phyloP scores from a whole-genome alignment of 140 eudicot species.

The Erigeron philadelphicus region DNA sequence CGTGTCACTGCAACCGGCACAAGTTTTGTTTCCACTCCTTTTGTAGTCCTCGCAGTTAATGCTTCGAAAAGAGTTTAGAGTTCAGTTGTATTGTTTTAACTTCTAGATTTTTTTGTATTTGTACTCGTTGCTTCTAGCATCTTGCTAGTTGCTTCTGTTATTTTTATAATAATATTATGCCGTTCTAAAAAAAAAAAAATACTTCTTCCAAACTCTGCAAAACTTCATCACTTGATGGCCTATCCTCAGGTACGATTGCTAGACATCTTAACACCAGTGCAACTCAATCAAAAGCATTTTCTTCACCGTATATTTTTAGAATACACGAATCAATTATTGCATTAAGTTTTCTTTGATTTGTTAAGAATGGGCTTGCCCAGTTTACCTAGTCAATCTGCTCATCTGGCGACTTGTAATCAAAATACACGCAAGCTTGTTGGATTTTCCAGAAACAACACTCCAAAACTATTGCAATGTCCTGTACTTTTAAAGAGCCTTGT shows the following conservation, averaged over 20 bases:
- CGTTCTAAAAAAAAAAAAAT: too few relatives aligned
- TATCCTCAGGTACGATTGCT: background rate
- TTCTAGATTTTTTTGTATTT: too few relatives aligned
- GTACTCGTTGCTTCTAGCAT: too few relatives aligned
- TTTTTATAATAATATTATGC: too few relatives aligned
- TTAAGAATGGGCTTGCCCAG: background rate
- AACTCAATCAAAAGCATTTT: background rate
- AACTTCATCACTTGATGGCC: conserved; percentile 24
- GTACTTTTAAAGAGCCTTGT: background rate
- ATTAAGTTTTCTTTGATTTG: background rate
- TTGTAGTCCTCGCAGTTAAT: too few relatives aligned
- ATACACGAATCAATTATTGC: conserved; percentile 17
- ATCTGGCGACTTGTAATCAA: background rate
- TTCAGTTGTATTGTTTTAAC: too few relatives aligned
- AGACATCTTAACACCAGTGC: conserved; percentile 20
- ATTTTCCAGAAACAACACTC: conserved; percentile 20
- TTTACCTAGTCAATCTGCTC: background rate
- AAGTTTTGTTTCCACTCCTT: too few relatives aligned
- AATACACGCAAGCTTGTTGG: background rate
- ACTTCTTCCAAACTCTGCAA: conserved; percentile 8
- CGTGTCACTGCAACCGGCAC: too few relatives aligned
- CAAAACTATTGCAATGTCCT: conserved; percentile 11
- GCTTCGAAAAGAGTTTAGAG: too few relatives aligned
- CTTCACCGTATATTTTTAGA: background rate
- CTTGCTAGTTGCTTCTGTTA: too few relatives aligned